phyloP scores from a whole-genome alignment of 345 rosid genomes.

The Syzygium jambos region DNA sequence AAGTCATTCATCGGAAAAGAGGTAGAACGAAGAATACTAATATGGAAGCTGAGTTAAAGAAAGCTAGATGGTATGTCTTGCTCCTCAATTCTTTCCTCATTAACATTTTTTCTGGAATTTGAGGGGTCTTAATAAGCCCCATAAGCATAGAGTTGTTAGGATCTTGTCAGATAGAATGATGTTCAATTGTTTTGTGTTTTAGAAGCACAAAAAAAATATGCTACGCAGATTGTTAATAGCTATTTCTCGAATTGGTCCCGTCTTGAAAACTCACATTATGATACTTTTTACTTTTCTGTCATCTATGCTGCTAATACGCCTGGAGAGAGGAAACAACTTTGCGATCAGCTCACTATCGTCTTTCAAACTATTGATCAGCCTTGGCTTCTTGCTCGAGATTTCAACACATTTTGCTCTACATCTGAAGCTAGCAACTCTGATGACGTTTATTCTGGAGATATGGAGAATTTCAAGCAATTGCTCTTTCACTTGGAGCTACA shows the following conservation, averaged over 20 bases:
- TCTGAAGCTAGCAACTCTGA: neutral
- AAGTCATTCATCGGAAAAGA: too few relatives aligned
- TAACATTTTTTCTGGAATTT: neutral
- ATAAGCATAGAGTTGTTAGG: neutral
- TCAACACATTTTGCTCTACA: neutral
- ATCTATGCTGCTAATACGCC: neutral
- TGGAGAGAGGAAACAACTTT: neutral
- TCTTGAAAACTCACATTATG: neutral
- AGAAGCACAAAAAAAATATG: neutral
- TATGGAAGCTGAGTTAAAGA: neutral
- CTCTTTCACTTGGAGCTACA: neutral
- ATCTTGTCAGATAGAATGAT: neutral
- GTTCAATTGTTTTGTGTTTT: neutral
- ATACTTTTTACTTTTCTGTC: neutral
- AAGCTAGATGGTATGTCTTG: neutral
- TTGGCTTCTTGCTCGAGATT: neutral
- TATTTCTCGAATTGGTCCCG: neutral
- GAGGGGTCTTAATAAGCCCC: neutral
- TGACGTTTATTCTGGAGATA: too few relatives aligned
- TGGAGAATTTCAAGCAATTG: neutral
- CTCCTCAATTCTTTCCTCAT: neutral
- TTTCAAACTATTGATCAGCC: neutral
- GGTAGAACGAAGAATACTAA: neutral
- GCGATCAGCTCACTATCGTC: neutral
- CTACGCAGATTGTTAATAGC: neutral